Conservation (phyloP, 148 eudicot species). For the Hydrangea macrophylla region DNA sequence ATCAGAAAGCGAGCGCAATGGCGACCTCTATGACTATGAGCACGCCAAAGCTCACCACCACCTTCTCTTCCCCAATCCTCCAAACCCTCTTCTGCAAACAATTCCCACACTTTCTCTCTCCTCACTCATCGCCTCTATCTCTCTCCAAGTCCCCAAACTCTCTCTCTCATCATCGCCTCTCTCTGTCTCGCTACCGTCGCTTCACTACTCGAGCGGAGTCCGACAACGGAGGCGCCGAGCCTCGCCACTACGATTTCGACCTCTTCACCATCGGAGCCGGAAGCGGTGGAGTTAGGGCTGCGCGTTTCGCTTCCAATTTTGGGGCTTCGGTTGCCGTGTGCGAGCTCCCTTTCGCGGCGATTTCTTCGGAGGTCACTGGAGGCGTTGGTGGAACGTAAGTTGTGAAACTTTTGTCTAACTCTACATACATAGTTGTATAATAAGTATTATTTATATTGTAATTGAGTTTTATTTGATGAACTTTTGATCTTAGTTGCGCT, state of each 20-base stretch:
- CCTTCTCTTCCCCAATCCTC: slow-evolving; percentile 27
- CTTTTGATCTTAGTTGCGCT: neutral
- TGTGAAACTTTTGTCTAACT: neutral
- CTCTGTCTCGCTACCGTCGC: slow-evolving; percentile 32
- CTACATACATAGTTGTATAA: neutral
- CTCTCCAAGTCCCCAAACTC: slow-evolving; percentile 17
- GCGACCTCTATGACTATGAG: slow-evolving; percentile 44
- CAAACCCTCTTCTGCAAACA: slow-evolving; percentile 25
- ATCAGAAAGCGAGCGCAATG: slow-evolving; percentile 19
- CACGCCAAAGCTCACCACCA: slow-evolving; percentile 39
- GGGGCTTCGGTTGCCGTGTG: slow-evolving; percentile 93
- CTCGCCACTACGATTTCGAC: slow-evolving; percentile 66
- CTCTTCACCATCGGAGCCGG: slow-evolving; percentile 95
- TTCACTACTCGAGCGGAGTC: slow-evolving; percentile 45
- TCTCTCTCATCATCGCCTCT: slow-evolving; percentile 21
- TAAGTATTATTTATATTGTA: no score
- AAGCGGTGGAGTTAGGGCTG: slow-evolving; percentile 93
- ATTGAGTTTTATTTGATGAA: neutral
- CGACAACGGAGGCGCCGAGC: slow-evolving; percentile 44
- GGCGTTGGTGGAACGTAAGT: slow-evolving; percentile 94
- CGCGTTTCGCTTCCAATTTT: slow-evolving; percentile 77
- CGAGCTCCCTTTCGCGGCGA: slow-evolving; percentile 79
- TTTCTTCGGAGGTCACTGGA: slow-evolving; percentile 74
- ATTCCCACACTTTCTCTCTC: slow-evolving; percentile 25
- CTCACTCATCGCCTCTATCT: slow-evolving; percentile 15